A percentile compares a stretch with the other conserved stretches of the same genome.
phyloP scores from a whole-genome alignment of 2,329 filamentous ascomycete species.

The Cladosporium phlei region DNA sequence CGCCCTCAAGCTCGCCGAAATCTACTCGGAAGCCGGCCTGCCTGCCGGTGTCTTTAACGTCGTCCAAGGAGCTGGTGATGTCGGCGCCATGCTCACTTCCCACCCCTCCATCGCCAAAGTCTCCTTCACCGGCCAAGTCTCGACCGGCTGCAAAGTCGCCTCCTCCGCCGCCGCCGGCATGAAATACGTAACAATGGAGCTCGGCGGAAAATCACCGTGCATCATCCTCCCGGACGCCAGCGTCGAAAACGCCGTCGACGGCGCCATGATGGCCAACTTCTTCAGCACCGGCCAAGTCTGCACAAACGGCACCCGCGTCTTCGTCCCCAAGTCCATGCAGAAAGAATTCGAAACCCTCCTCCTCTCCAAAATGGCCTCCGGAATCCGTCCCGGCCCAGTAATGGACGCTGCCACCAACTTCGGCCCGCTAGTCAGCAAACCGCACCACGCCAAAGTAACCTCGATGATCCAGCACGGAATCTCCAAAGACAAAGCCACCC shows the following conservation, averaged over 20 bases:
- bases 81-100: conserved; percentile 68
- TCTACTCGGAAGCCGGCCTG: conserved; percentile 74
- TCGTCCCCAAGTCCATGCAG: conserved; percentile 66
- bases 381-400: conserved; percentile 68
- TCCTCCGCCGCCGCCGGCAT: conserved; percentile 68
- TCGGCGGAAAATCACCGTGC: conserved; percentile 80
- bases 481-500: conserved; percentile 64
- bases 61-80: conserved; percentile 72
- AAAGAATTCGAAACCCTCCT: conserved; percentile 63
- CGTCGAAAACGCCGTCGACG: conserved; percentile 74
- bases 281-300: conserved; percentile 88
- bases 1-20: conserved; percentile 66
- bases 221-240: conserved; percentile 77
- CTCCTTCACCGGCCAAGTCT: conserved; percentile 83
- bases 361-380: conserved; percentile 63
- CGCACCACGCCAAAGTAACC: conserved; percentile 73
- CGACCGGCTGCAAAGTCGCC: conserved; percentile 77
- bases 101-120: conserved; percentile 76
- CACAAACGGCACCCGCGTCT: conserved; percentile 87
- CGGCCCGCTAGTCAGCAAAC: conserved; percentile 71
- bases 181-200: conserved; percentile 90
- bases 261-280: conserved; percentile 92
- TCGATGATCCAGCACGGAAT: conserved; percentile 72
- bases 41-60: conserved; percentile 84
- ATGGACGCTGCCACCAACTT: conserved; percentile 72